Percentiles rank a stretch among this genome's conserved stretches.
Evolutionary conservation across 805 yeast species (phyloP).

Genomic region (Monosporozyma aquatica): DNA sequence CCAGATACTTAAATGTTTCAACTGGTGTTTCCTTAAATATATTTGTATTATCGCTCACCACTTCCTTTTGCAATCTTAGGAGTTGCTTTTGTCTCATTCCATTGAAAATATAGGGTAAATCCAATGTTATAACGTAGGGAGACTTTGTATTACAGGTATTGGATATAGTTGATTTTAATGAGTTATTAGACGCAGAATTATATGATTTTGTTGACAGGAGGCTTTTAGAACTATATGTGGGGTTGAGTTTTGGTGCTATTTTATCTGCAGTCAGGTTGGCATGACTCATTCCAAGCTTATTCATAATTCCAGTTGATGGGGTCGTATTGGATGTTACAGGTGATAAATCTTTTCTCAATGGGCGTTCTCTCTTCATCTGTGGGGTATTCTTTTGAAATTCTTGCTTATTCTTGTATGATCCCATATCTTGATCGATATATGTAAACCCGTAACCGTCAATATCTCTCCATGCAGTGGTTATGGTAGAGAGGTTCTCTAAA

Average conservation of each 20-base stretch:
- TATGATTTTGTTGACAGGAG: slow-evolving; percentile 5
- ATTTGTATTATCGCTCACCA: slow-evolving; percentile 6
- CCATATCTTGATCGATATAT: slow-evolving; percentile 22
- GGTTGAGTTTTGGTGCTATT: background rate
- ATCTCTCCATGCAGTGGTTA: slow-evolving; percentile 29
- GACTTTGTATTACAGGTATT: slow-evolving; percentile 8
- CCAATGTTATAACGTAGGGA: slow-evolving; percentile 22
- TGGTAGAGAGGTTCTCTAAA: slow-evolving; percentile 23
- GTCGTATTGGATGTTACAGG: background rate
- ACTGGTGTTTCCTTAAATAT: slow-evolving; percentile 26
- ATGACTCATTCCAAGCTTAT: slow-evolving; percentile 11
- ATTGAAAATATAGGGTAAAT: slow-evolving; percentile 25
- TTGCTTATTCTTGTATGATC: slow-evolving; percentile 13
- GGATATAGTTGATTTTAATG: slow-evolving; percentile 9
- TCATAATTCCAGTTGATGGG: background rate
- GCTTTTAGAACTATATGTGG: slow-evolving; percentile 14
- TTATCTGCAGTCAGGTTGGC: slow-evolving; percentile 10
- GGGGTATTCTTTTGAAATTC: background rate
- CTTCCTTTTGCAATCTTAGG: slow-evolving; percentile 6
- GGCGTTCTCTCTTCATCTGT: background rate
- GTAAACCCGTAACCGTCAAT: slow-evolving; percentile 30
- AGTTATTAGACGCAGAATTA: slow-evolving; percentile 9
- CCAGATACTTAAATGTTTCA: slow-evolving; percentile 27
- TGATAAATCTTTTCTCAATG: background rate
- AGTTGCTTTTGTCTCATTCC: slow-evolving; percentile 21